Percentiles rank a stretch among this genome's conserved stretches.
Conservation (phyloP, 148 eudicot species). For the Chenopodium berlandieri region DNA sequence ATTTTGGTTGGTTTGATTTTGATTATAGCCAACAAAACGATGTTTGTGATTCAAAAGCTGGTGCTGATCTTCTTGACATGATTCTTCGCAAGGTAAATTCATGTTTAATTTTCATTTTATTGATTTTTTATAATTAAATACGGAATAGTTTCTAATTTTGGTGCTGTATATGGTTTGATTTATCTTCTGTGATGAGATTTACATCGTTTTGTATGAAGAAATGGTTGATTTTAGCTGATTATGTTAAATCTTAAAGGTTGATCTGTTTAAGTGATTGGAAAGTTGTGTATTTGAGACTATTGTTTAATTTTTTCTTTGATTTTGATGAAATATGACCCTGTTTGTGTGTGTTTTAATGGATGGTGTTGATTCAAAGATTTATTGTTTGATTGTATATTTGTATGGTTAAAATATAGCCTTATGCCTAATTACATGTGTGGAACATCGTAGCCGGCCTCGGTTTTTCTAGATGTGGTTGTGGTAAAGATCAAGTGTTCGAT, state of each 20-base stretch:
- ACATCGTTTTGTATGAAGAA: not conserved
- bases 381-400: no score
- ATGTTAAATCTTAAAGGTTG: not conserved
- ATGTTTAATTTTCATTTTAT: not conserved
- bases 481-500: not conserved
- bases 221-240: not conserved
- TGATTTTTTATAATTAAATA: no score
- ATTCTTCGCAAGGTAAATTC: constrained; percentile 47
- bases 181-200: not conserved
- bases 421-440: no score
- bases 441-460: no score
- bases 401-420: no score
- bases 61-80: constrained; percentile 49
- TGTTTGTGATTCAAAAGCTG: constrained; percentile 32
- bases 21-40: constrained; percentile 32
- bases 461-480: no score
- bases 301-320: no score
- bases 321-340: no score
- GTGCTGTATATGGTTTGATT: no score
- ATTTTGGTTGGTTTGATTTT: not conserved
- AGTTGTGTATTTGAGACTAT: not conserved
- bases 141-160: no score
- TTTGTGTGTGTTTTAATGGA: no score
- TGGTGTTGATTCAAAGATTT: no score
- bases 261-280: not conserved